These are phyloP conservation scores for Solanum sejunctum DNA, from an alignment of 257 asterid genomes.

Conservation along the genomic window DNA sequence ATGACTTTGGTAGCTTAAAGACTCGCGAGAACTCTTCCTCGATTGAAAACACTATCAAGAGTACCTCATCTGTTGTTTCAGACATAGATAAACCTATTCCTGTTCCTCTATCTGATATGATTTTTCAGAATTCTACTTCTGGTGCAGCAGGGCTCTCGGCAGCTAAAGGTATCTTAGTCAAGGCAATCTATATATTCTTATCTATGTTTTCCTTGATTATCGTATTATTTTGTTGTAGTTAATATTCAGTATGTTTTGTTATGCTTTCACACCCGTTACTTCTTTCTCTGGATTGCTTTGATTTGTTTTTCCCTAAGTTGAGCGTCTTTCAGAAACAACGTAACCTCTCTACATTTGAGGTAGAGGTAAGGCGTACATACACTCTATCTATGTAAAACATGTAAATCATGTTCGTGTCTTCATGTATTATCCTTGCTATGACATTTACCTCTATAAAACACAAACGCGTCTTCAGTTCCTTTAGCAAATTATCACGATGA, in stretches of 20 bases:
- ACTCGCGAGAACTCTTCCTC: conserved; percentile 12
- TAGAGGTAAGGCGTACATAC: too few species aligned
- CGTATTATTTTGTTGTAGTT: too few species aligned
- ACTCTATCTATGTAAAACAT: not conserved
- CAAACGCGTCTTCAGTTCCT: not conserved
- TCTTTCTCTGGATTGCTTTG: too few species aligned
- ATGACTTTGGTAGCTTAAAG: conserved; percentile 18
- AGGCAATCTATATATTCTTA: not conserved
- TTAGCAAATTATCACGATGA: conserved; percentile 1
- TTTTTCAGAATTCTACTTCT: conserved; percentile 14
- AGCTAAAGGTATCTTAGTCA: conserved; percentile 5
- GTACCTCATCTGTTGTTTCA: not conserved
- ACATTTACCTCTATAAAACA: not conserved
- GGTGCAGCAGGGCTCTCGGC: not conserved
- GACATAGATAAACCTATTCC: conserved; percentile 4
- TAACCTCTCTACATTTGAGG: not conserved
- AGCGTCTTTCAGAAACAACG: too few species aligned
- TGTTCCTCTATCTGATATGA: conserved; percentile 8
- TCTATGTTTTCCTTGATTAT: not conserved
- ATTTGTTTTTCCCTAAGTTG: too few species aligned
- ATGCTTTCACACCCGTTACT: too few species aligned
- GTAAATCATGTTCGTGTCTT: not conserved
- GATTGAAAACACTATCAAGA: conserved; percentile 11
- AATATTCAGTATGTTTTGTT: too few species aligned
- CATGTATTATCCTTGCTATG: not conserved